phyloP scores from a whole-genome alignment of 495 filamentous ascomycete genomes.

The Hamigera avellanea region DNA sequence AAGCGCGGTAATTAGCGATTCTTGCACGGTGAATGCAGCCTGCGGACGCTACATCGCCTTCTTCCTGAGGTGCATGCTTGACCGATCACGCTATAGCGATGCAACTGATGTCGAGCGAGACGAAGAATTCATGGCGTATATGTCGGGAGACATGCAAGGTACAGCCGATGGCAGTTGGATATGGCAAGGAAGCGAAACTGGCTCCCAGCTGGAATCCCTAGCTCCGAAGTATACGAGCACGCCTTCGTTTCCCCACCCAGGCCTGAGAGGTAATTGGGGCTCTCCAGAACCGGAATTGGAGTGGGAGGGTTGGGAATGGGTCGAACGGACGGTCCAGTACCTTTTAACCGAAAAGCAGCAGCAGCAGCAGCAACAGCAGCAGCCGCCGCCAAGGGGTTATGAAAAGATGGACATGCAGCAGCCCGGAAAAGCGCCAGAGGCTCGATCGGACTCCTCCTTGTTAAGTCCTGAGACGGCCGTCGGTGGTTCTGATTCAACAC shows the following conservation, averaged over 20 bases:
- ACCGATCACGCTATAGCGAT: conserved; percentile 43
- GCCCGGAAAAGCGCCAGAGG: conserved; percentile 1
- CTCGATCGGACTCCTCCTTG: conserved; percentile 14
- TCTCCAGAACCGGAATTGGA: conserved; percentile 13
- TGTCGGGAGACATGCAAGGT: conserved; percentile 85
- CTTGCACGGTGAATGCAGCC: conserved; percentile 59
- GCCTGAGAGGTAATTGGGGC: not conserved
- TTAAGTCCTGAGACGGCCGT: conserved; percentile 22
- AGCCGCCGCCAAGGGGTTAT: not conserved
- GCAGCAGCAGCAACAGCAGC: conserved; percentile 8
- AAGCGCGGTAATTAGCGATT: conserved; percentile 53
- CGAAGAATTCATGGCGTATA: conserved; percentile 84
- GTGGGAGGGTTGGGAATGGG: conserved; percentile 43
- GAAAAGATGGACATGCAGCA: conserved; percentile 8
- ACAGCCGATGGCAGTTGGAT: conserved; percentile 70
- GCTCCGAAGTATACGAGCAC: conserved; percentile 6
- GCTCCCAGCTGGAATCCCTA: conserved; percentile 23
- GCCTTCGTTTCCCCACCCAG: conserved; percentile 2
- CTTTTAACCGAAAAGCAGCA: conserved; percentile 31
- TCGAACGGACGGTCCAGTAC: conserved; percentile 37
- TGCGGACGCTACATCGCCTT: conserved; percentile 81
- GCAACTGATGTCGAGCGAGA: conserved; percentile 51
- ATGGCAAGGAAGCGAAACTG: conserved; percentile 61
- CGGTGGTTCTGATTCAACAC: conserved; percentile 27
- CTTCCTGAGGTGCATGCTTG: conserved; percentile 56